A percentile compares a stretch with the other conserved stretches of the same genome.
Conservation (phyloP, 768 basidiomycete species). For the Tulasnella calospora region DNA sequence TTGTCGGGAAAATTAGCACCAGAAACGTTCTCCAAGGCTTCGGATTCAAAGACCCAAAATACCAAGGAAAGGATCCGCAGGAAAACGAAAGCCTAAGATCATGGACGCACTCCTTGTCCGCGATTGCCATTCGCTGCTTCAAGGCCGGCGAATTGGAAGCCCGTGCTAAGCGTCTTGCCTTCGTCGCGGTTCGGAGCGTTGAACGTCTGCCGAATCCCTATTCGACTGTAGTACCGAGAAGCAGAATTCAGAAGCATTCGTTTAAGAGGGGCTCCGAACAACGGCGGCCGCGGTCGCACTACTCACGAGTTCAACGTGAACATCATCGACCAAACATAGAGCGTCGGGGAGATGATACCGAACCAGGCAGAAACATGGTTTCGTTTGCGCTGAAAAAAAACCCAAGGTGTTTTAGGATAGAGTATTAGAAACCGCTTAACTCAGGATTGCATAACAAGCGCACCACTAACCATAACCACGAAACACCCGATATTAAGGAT, state of each 20-base stretch:
- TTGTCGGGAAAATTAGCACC: too few species aligned
- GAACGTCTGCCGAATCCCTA: background rate
- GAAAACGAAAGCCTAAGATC: background rate
- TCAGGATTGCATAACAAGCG: too few species aligned
- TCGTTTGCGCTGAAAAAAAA: background rate
- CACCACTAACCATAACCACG: background rate
- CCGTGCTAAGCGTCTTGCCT: background rate
- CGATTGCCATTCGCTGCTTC: background rate
- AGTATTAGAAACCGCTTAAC: background rate
- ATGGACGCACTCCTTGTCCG: background rate
- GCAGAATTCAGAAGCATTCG: background rate
- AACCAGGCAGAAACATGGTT: background rate
- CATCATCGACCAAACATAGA: background rate
- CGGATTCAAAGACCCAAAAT: too few species aligned
- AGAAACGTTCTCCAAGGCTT: too few species aligned
- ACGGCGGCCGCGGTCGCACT: background rate
- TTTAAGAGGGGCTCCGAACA: background rate
- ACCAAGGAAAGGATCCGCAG: too few species aligned
- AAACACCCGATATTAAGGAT: background rate
- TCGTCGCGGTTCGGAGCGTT: background rate
- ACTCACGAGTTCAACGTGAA: too few species aligned
- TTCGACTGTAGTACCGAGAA: background rate
- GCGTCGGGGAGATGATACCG: background rate
- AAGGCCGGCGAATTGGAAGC: background rate
- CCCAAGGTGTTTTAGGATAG: background rate